Evolutionary conservation across 768 basidiomycete species (phyloP).

Genomic region (Tephrocybe rancida): DNA sequence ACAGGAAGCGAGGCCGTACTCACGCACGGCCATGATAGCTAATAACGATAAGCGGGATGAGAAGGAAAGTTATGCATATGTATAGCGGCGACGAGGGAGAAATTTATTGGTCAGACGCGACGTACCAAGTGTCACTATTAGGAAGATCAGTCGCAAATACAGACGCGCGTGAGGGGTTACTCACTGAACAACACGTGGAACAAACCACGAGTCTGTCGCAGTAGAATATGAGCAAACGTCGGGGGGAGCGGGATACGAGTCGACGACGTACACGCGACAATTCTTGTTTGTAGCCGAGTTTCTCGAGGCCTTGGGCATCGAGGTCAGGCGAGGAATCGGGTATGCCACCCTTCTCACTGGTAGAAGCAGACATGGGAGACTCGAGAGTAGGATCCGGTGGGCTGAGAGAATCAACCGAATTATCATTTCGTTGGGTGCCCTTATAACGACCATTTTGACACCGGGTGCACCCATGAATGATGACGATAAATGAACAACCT

Average conservation of each 20-base stretch:
- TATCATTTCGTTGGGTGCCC: neutral
- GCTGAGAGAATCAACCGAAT: neutral
- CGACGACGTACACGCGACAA: conserved; percentile 50
- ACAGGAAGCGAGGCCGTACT: conserved; percentile 24
- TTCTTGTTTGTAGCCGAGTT: conserved; percentile 59
- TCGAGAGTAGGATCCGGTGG: neutral
- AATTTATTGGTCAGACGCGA: neutral
- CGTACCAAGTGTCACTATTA: conserved; percentile 51
- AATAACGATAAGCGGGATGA: conserved; percentile 5
- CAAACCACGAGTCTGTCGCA: conserved; percentile 48
- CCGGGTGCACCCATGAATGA: too few relatives aligned
- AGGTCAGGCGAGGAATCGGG: neutral
- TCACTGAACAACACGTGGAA: conserved; percentile 57
- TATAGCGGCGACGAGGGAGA: neutral
- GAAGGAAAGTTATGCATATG: neutral
- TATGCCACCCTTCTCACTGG: neutral
- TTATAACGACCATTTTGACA: too few relatives aligned
- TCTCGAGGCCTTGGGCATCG: conserved; percentile 40
- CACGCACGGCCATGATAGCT: conserved; percentile 68
- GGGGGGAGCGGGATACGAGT: neutral
- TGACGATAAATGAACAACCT: too few relatives aligned
- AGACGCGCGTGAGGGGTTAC: conserved; percentile 15
- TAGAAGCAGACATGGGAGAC: conserved; percentile 1
- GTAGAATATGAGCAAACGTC: neutral
- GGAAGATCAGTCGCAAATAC: neutral